A percentile compares a stretch with the other conserved stretches of the same genome.
Evolutionary conservation across 2,329 filamentous ascomycete species (phyloP).

Genomic region (Diaporthe velutina): DNA sequence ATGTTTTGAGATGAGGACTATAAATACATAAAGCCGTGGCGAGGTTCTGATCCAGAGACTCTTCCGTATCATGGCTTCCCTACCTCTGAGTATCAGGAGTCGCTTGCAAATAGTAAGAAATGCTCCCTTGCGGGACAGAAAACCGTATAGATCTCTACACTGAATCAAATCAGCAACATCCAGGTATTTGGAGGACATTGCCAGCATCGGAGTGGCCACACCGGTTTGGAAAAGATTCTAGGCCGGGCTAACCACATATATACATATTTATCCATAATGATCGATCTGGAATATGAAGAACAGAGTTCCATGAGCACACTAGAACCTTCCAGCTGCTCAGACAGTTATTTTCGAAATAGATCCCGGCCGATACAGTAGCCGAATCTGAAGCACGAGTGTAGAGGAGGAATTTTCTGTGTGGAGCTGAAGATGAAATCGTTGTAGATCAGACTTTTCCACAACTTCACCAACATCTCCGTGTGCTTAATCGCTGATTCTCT

Average conservation of each 20-base stretch:
- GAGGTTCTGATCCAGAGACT: neutral
- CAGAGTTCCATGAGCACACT: neutral
- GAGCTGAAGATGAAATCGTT: neutral
- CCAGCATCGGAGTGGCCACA: too few relatives aligned
- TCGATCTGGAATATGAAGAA: neutral
- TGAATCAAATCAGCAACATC: too few relatives aligned
- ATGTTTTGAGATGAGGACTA: slow-evolving; percentile 38
- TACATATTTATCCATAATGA: too few relatives aligned
- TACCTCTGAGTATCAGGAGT: neutral
- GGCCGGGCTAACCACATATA: neutral
- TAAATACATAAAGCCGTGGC: neutral
- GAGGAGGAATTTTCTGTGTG: neutral
- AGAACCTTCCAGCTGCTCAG: too few relatives aligned
- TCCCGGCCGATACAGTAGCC: neutral
- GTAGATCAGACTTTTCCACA: neutral
- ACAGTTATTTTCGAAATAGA: neutral
- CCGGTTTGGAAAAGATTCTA: neutral
- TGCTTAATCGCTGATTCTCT: neutral
- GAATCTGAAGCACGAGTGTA: neutral
- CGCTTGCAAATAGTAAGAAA: neutral
- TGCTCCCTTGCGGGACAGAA: too few relatives aligned
- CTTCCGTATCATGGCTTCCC: neutral
- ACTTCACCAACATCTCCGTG: too few relatives aligned
- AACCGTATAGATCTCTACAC: too few relatives aligned
- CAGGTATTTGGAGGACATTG: neutral